Evolutionary conservation across 75 land plant genomes (phyloP), one percentile per base, ranked within the genome.

Genomic region (Larix kaempferi): DNA sequence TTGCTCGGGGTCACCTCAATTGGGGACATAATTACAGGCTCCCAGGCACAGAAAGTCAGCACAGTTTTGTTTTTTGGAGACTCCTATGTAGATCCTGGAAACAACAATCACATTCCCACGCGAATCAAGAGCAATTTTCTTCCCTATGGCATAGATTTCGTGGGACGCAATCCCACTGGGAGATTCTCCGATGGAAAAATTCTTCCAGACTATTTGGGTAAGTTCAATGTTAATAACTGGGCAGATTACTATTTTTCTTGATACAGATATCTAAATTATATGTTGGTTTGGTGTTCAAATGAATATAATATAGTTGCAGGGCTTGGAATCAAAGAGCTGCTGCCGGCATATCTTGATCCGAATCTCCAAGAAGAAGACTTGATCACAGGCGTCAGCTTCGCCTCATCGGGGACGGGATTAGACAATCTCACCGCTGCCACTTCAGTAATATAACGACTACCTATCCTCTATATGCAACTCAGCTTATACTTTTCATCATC

Each of bases 301-400:
- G n/a, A 58, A 58, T 58, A 19, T n/a, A 58, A n/a, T n/a, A n/a
- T n/a, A 58, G 59, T 58, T 58, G 59, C 59, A 58, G 59, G 59
- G 21, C 59, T 58, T 15, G 59, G 59, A 14, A 58, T 58, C 19
- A 58, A 58, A n/a, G 59, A 58, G 19, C n/a, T 58, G 59, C 23
- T 58, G 59, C 59, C 59, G 3, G 59, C 59, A 58, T 58, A 58
- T 17, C 22, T 58, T 17, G 59, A 58, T 17, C 6, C 19, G 0
- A 58, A 58, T 19, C 5, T 58, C 4, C 19, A 17, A 58, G n/a
- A 58, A 5, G 21, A 58, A 17, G 59, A 17, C 3, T 16, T 58
- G n/a, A 17, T 58, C 19, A 67, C 72, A 25, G 72, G 44, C 1
- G 72, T 67, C 10, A 15, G 73, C 8, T 71, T 71, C 37, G 52